A percentile compares a stretch with the other conserved stretches of the same genome.
phyloP scores from a whole-genome alignment of 345 rosid genomes.

The Viola odorata region DNA sequence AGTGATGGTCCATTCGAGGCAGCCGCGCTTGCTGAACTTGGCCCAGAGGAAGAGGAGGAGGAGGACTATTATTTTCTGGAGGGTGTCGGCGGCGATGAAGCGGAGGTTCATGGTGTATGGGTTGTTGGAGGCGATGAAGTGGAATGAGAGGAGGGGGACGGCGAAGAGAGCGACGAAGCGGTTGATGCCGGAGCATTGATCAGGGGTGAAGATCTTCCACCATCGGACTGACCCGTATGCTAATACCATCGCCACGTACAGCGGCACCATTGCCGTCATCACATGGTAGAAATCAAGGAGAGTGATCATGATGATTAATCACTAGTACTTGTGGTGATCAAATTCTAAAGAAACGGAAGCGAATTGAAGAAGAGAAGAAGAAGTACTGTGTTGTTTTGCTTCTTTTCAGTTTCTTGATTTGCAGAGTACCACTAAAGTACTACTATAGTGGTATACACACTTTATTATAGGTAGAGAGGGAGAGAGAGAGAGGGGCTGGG shows the following conservation, averaged over 20 bases:
- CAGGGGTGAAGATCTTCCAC: slow-evolving; percentile 98
- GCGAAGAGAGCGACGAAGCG: slow-evolving; percentile 98
- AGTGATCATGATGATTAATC: slow-evolving; percentile 52
- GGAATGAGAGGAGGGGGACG: slow-evolving; percentile 95
- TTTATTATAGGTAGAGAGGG: background rate
- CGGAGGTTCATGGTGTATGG: slow-evolving; percentile 79
- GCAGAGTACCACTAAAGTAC: background rate
- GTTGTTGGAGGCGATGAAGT: slow-evolving; percentile 78
- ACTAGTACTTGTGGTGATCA: background rate
- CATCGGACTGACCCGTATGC: slow-evolving; percentile 97
- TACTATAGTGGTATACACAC: background rate
- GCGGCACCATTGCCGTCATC: slow-evolving; percentile 97
- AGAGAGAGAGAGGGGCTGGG: slow-evolving; percentile 2
- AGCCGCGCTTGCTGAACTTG: slow-evolving; percentile 49
- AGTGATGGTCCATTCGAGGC: slow-evolving; percentile 91
- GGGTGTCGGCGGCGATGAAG: slow-evolving; percentile 88
- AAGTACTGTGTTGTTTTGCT: too few relatives aligned
- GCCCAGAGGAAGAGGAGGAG: slow-evolving; percentile 56
- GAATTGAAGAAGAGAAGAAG: slow-evolving; percentile 3
- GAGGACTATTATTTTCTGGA: slow-evolving; percentile 78
- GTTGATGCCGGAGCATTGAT: slow-evolving; percentile 96
- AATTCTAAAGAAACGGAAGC: background rate
- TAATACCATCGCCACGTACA: slow-evolving; percentile 92
- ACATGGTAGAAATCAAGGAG: slow-evolving; percentile 82
- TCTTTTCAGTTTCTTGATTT: background rate